phyloP scores from a whole-genome alignment of 139 green algal genomes.

The Chlorella sorokiniana region DNA sequence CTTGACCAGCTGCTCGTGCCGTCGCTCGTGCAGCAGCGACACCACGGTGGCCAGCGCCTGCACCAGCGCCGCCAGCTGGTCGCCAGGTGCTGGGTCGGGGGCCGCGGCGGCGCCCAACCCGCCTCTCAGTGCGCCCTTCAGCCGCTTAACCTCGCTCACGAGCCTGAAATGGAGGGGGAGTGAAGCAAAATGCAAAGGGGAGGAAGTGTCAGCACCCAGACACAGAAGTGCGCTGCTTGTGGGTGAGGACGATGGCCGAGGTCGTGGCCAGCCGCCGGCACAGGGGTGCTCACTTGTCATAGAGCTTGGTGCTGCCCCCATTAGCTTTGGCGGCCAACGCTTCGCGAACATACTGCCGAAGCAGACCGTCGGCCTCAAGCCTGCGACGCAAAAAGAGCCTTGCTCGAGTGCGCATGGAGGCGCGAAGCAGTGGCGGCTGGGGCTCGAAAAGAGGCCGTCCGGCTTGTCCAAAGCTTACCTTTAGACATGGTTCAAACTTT shows the following conservation, averaged over 20 bases:
- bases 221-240: background rate
- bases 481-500: too few relatives aligned
- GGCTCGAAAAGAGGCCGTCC: background rate
- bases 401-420: too few relatives aligned
- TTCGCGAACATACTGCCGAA: conserved; percentile 47
- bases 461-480: background rate
- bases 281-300: conserved; percentile 40
- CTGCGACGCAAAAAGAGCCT: background rate
- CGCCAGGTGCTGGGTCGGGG: background rate
- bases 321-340: conserved; percentile 39
- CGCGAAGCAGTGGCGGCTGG: background rate
- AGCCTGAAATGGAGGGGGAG: conserved; percentile 24
- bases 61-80: conserved; percentile 43
- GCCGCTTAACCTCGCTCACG: conserved; percentile 33
- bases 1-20: conserved; percentile 50
- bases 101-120: background rate
- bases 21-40: conserved; percentile 47
- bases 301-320: conserved; percentile 36
- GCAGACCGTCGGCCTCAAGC: conserved; percentile 27
- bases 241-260: background rate
- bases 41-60: conserved; percentile 31
- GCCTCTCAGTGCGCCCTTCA: conserved; percentile 20
- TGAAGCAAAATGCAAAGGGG: background rate
- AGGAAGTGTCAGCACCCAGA: background rate
- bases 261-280: background rate